phyloP scores from a whole-genome alignment of 1,139 yeast genomes.

The Yamadazyma trypodendri region DNA sequence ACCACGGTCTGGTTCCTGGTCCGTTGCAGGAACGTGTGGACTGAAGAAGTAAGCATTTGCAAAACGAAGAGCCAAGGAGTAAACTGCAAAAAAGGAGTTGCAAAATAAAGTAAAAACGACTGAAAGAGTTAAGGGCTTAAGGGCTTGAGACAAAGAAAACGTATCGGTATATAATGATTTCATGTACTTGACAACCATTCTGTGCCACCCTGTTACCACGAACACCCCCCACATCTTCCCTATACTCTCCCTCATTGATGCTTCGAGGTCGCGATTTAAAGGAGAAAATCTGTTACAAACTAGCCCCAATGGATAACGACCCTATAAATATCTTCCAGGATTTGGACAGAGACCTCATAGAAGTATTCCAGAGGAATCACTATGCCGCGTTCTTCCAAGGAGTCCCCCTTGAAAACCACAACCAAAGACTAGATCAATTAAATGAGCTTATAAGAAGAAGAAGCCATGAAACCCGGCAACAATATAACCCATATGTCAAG shows the following conservation, averaged over 20 bases:
- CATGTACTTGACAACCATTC: too few relatives aligned
- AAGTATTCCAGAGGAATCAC: conserved; percentile 22
- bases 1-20: conserved; percentile 2
- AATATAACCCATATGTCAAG: conserved; percentile 7
- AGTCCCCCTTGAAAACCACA: conserved; percentile 18
- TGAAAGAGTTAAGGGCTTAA: too few relatives aligned
- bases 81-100: too few relatives aligned
- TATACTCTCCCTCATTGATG: too few relatives aligned
- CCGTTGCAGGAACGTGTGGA: neutral
- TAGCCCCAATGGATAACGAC: conserved; percentile 1
- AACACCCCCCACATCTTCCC: too few relatives aligned
- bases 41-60: too few relatives aligned
- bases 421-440: conserved; percentile 14
- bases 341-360: conserved; percentile 23
- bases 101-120: too few relatives aligned
- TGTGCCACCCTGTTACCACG: too few relatives aligned
- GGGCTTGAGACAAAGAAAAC: too few relatives aligned
- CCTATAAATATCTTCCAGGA: conserved; percentile 21
- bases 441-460: conserved; percentile 11
- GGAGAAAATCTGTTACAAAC: neutral
- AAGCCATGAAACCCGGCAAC: conserved; percentile 5
- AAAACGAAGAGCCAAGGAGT: too few relatives aligned
- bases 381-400: conserved; percentile 15
- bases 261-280: too few relatives aligned
- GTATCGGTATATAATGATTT: too few relatives aligned